These are phyloP conservation scores for Zymoseptoria brevis DNA, from an alignment of 2,329 filamentous ascomycete species.

Conservation along the genomic window DNA sequence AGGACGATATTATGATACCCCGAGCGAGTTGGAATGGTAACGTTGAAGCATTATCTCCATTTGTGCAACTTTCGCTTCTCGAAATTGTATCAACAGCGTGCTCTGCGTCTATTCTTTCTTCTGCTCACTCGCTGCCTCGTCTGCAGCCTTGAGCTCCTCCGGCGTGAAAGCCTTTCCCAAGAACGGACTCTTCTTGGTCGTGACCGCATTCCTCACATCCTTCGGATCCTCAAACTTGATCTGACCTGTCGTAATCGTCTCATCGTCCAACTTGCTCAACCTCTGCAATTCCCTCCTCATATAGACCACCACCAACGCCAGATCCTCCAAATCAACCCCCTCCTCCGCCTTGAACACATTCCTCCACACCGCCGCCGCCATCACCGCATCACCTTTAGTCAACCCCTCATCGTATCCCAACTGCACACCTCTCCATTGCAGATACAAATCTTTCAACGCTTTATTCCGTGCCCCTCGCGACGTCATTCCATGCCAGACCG, in stretches of 20 bases:
- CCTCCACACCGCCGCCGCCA: constrained; percentile 81
- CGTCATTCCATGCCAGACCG: constrained; percentile 63
- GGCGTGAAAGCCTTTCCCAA: constrained; percentile 11
- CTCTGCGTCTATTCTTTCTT: background rate
- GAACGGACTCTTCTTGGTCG: background rate
- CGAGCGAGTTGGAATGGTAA: background rate
- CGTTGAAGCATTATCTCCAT: background rate
- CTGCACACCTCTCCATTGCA: constrained; percentile 83
- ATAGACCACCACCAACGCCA: constrained; percentile 57
- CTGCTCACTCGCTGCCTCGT: background rate
- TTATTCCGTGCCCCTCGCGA: constrained; percentile 49
- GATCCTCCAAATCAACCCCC: constrained; percentile 52
- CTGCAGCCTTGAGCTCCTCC: constrained; percentile 3
- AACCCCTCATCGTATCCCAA: constrained; percentile 79
- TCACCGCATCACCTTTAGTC: constrained; percentile 64
- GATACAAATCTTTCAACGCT: constrained; percentile 76
- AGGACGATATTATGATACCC: background rate
- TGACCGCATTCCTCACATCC: constrained; percentile 28
- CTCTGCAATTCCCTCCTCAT: constrained; percentile 50
- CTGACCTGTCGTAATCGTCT: constrained; percentile 39
- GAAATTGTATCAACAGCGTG: background rate
- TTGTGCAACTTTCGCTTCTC: background rate
- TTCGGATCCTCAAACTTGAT: constrained; percentile 45
- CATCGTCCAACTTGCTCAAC: constrained; percentile 48
- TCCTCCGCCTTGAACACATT: constrained; percentile 76